phyloP scores from a whole-genome alignment of 257 asterid species.

The Forsythia suspensa region DNA sequence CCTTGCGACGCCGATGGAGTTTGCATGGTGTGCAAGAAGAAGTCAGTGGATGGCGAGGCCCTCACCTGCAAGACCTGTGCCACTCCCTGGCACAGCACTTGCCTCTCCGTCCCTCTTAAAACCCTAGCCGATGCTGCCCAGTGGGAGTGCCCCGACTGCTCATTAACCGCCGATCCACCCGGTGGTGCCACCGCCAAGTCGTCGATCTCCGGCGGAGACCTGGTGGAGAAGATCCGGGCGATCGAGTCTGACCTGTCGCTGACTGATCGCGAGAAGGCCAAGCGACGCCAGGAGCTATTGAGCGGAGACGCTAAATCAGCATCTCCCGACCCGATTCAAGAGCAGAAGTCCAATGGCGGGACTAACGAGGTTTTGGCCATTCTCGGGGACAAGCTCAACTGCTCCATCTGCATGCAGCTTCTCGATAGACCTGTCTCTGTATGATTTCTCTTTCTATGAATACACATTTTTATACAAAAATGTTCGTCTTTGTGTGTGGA shows the following conservation, averaged over 20 bases:
- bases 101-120: conserved; percentile 49
- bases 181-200: conserved; percentile 16
- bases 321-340: background rate
- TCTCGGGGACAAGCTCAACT: conserved; percentile 66
- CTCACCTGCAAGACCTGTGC: conserved; percentile 71
- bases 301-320: conserved; percentile 35
- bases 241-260: conserved; percentile 70
- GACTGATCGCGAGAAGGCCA: conserved; percentile 70
- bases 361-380: conserved; percentile 48
- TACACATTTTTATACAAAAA: background rate
- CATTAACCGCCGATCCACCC: conserved; percentile 18
- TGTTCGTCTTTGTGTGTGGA: conserved; percentile 11
- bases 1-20: conserved; percentile 87
- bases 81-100: conserved; percentile 82
- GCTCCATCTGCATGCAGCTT: conserved; percentile 94
- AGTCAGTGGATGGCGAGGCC: conserved; percentile 45
- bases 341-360: conserved; percentile 21
- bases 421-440: conserved; percentile 89
- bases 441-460: conserved; percentile 18
- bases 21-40: conserved; percentile 78
- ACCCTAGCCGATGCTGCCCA: conserved; percentile 53
- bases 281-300: conserved; percentile 70
- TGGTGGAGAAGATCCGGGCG: conserved; percentile 62
- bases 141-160: conserved; percentile 89
- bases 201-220: conserved; percentile 38